Base-by-base conservation (phyloP, 2,329 filamentous ascomycete species). In the Plectosphaerella cucumerina region DNA sequence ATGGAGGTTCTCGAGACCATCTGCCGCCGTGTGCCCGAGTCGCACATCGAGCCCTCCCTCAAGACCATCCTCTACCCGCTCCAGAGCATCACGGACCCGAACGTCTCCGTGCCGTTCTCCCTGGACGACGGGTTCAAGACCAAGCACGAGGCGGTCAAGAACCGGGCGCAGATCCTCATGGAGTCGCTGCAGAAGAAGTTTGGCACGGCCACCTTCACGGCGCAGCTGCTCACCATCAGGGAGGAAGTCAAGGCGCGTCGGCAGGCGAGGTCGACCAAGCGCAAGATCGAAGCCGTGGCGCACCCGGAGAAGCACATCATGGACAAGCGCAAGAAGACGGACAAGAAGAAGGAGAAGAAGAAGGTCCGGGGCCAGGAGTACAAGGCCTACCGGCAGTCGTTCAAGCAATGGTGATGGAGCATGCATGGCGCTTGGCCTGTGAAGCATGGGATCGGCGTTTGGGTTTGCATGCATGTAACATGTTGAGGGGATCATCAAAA, bases 251-350 rank as follows among this genome's bases (percentile, higher is more conserved):
- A 81, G 62, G 78, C 80, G 57, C 83, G 86, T 61, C 78, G 94
- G 58, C 83, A 90, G 64, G 82, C 85, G 61, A 76, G 95, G 57
- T 83, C 87, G 49, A 82, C 79, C 56, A 99, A 99, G 81, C 82
- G 94, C 62, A 89, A 90, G 70, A 89, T 97, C 57, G 92, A 95
- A 65, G 89, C 89, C 11, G 85, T 99, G 21, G 81, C 81, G 47
- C 82, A 87, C 62, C 94, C 94, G 2, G 93, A 94, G 71, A 86
- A 78, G 64, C 84, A 85, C 60, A 89, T 85, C 23, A 76, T 80
- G 62, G 85, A 87, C 60, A 97, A 97, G 83, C 84, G 81, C 65
- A 89, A 86, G 74, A 91, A 87, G 75, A 80, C 88, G 55, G 90
- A 94, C 65, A 84, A 86, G 74, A 94, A 94, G 76, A 91, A 86